Evolutionary conservation across 495 filamentous ascomycete species (phyloP).

Genomic region (Lophiostoma macrostomum): DNA sequence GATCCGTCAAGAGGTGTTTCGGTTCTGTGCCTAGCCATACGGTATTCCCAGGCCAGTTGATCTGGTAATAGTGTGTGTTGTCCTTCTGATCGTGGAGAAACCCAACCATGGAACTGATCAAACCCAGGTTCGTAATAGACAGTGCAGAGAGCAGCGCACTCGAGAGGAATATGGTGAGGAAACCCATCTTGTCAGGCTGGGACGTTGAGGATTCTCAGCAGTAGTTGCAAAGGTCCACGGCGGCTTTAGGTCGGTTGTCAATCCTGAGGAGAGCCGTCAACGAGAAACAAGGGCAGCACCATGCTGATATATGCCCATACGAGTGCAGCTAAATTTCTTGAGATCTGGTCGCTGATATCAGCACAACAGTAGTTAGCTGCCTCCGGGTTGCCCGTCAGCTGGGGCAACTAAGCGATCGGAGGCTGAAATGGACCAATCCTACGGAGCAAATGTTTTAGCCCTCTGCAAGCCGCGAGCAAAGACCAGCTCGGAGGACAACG

Average conservation of each 20-base stretch:
- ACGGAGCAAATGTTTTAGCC: background rate
- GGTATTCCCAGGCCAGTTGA: slow-evolving; percentile 35
- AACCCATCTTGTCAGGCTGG: slow-evolving; percentile 19
- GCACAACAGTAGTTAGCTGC: slow-evolving; percentile 2
- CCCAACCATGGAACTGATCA: slow-evolving; percentile 50
- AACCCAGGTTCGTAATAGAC: slow-evolving; percentile 24
- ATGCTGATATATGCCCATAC: background rate
- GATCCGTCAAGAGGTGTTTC: slow-evolving; percentile 43
- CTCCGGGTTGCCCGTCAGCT: slow-evolving; percentile 2
- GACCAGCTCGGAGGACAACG: slow-evolving; percentile 2
- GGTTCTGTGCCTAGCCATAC: slow-evolving; percentile 46
- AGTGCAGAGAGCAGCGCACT: slow-evolving; percentile 21
- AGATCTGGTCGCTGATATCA: slow-evolving; percentile 22
- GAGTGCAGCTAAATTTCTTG: background rate
- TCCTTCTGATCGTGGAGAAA: slow-evolving; percentile 43
- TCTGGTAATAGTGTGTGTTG: slow-evolving; percentile 37
- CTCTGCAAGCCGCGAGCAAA: slow-evolving; percentile 15
- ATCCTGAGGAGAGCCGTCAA: background rate
- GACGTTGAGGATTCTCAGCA: too few relatives aligned
- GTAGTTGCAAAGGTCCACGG: too few relatives aligned
- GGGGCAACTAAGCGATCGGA: background rate
- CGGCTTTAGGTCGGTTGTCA: too few relatives aligned
- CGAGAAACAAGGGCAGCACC: background rate
- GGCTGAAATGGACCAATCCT: slow-evolving; percentile 3
- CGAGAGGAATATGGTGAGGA: slow-evolving; percentile 18